Evolutionary conservation across 805 yeast species (phyloP).

Genomic region (Clavispora phyllophila): DNA sequence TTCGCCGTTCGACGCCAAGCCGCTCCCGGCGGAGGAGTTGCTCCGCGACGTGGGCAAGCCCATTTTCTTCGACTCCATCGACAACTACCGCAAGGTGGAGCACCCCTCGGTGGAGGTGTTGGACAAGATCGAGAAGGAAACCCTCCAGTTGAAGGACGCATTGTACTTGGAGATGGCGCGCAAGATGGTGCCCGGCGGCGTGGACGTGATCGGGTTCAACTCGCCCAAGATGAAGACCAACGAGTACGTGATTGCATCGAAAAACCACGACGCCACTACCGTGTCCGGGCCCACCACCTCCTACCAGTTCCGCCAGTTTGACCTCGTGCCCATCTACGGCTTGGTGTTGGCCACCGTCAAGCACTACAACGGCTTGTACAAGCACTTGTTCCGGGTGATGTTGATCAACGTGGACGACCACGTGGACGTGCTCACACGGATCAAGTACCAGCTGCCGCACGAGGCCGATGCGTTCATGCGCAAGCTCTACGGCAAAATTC

Average conservation of each 20-base stretch:
- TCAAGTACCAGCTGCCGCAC: conserved; percentile 30
- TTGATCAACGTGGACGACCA: conserved; percentile 35
- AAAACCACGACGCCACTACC: conserved; percentile 9
- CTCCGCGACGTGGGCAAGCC: conserved; percentile 16
- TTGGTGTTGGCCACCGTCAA: conserved; percentile 19
- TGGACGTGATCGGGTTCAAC: conserved; percentile 6
- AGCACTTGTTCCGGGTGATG: conserved; percentile 33
- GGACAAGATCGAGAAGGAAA: conserved; percentile 23
- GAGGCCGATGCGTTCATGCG: conserved; percentile 25
- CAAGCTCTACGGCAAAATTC: conserved; percentile 21
- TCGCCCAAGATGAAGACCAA: conserved; percentile 21
- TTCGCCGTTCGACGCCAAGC: conserved; percentile 14
- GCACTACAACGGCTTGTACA: conserved; percentile 21
- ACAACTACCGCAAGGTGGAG: conserved; percentile 20
- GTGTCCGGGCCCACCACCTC: conserved; percentile 17
- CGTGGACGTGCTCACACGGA: conserved; percentile 30
- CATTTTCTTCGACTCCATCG: conserved; percentile 24
- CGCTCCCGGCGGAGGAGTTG: conserved; percentile 9
- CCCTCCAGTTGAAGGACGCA: conserved; percentile 22
- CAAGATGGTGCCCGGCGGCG: conserved; percentile 18
- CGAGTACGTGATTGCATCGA: conserved; percentile 21
- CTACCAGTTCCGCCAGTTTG: conserved; percentile 28
- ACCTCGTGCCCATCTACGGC: conserved; percentile 32
- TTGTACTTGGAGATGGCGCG: conserved; percentile 21
- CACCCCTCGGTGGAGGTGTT: conserved; percentile 15